Conservation (phyloP, 2,329 filamentous ascomycete species). For the Dothistroma pini region DNA sequence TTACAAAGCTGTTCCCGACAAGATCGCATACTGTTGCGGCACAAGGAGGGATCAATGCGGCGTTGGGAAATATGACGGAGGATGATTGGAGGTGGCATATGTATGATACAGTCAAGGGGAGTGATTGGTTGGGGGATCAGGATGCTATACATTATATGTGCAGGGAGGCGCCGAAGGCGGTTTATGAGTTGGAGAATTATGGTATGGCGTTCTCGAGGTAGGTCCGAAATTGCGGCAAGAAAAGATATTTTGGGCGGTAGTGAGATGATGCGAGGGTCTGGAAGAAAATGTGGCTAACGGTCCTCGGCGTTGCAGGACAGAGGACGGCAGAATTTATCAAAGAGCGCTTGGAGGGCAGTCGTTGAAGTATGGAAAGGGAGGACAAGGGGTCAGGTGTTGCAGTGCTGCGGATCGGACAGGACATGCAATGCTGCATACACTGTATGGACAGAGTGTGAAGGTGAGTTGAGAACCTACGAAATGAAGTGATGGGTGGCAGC, state of each 20-base stretch:
- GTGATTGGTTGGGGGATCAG: conserved; percentile 58
- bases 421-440: conserved; percentile 50
- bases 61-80: conserved; percentile 53
- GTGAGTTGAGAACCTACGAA: conserved; percentile 44
- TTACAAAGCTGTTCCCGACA: conserved; percentile 60
- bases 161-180: conserved; percentile 51
- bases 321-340: conserved; percentile 47
- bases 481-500: conserved; percentile 27
- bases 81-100: conserved; percentile 60
- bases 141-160: conserved; percentile 61
- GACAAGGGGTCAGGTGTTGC: conserved; percentile 48
- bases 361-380: conserved; percentile 46
- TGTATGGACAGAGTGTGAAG: conserved; percentile 49
- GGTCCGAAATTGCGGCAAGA: background rate
- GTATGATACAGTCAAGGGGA: conserved; percentile 58
- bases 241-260: background rate
- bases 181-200: conserved; percentile 55
- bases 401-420: conserved; percentile 48
- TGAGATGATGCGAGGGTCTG: too few relatives aligned
- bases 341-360: conserved; percentile 49
- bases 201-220: conserved; percentile 51
- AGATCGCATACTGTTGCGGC: conserved; percentile 64
- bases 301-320: conserved; percentile 30
- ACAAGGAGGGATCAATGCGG: conserved; percentile 62
- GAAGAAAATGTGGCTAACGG: too few relatives aligned